Base-by-base conservation (phyloP, 2,329 filamentous ascomycete genomes). In the Aureobasidium sp. region DNA sequence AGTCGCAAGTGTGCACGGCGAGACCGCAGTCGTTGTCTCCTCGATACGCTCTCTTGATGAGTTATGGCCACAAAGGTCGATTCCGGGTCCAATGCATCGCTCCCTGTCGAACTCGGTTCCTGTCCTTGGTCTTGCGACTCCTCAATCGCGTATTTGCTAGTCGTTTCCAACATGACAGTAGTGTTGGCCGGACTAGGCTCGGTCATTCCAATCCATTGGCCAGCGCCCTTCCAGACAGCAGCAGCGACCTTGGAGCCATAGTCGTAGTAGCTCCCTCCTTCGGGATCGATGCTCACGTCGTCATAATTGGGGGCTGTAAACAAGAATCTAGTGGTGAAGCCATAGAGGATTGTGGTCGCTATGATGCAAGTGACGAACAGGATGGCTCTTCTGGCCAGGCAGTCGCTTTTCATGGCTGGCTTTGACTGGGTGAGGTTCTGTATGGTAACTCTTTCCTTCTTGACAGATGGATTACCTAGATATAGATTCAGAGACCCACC, bases 261-360 rank as follows among this genome's bases (percentile, higher is more conserved):
- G 7, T 55, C 51, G 15, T 53, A 53, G 35, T 55, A 43, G 42
- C 40, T 57, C 11, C 27, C 53, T 40, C 53, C 29, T 27, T 57
- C 53, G 1, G 53, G 53, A 27, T 57, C 53, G 31, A 57, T 45
- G 38, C 53, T 42, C 29, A 57, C 53, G 13, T 46, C 53, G 13
- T 46, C 29, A 13, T 46, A 46, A 2, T 29, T 35, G 4, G 29
- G 29, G 17, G 42, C 40, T 9, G 53, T 35, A 15, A 45, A 45
- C 9, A 57, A 21, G 13, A 57, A 27, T 17, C 9, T 46, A 2
- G 53, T 57, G 1, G 40, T 57, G 1, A 57, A 42, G n/a, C 42
- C 40, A 23, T 45, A 57, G 3, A 57, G 17, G 10, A 46, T 11
- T 8, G 40, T 42, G 4, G 40, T 57, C 11, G 31, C n/a, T 8